phyloP scores from a whole-genome alignment of 2,329 filamentous ascomycete species.

The Aspergillus hiratsukae region DNA sequence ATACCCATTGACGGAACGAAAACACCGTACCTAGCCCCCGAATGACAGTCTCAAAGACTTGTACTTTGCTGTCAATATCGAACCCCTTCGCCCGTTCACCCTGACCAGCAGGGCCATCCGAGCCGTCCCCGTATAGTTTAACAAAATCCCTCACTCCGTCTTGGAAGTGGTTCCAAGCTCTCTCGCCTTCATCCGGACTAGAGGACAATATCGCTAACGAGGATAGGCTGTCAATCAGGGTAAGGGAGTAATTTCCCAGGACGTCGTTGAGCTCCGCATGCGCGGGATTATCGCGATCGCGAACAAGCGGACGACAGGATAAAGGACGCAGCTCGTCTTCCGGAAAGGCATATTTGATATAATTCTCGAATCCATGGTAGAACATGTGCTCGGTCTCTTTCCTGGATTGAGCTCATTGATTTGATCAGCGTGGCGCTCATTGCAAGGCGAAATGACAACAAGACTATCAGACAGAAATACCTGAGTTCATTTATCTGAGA shows the following conservation, averaged over 20 bases:
- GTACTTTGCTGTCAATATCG: constrained; percentile 94
- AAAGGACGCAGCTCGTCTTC: constrained; percentile 92
- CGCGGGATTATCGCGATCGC: constrained; percentile 72
- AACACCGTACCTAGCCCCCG: constrained; percentile 55
- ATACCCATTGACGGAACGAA: background rate
- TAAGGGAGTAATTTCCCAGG: constrained; percentile 93
- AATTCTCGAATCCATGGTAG: constrained; percentile 94
- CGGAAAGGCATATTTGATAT: constrained; percentile 89
- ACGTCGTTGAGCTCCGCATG: constrained; percentile 92
- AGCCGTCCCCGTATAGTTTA: constrained; percentile 80
- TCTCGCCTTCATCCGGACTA: constrained; percentile 50
- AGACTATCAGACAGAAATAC: constrained; percentile 16
- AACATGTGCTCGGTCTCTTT: constrained; percentile 66
- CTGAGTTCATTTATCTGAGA: constrained; percentile 34
- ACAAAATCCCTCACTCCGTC: constrained; percentile 72
- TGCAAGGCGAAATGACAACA: background rate
- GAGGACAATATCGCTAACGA: constrained; percentile 89
- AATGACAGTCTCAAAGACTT: constrained; percentile 98
- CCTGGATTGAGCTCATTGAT: constrained; percentile 18
- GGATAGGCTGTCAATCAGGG: constrained; percentile 89
- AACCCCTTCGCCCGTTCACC: constrained; percentile 76
- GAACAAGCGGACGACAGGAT: constrained; percentile 75
- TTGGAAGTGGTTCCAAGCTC: constrained; percentile 72
- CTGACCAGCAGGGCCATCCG: constrained; percentile 60
- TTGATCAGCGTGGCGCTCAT: background rate